These are phyloP conservation scores for Blastobotrys chiropterorum DNA, from an alignment of 805 yeast genomes.

Conservation along the genomic window DNA sequence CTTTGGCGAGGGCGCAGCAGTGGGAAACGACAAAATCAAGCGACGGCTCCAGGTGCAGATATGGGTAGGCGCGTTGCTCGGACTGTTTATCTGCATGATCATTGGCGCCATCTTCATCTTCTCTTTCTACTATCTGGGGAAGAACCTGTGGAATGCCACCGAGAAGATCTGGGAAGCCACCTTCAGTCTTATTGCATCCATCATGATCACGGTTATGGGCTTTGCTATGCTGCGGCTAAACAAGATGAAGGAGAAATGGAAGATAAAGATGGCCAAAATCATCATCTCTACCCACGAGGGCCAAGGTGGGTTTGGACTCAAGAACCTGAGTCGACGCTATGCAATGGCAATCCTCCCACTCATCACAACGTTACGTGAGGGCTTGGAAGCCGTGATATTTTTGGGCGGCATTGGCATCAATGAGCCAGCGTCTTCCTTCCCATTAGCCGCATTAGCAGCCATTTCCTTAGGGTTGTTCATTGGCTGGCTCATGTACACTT, in stretches of 20 bases:
- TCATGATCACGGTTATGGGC: constrained; percentile 84
- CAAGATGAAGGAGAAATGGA: constrained; percentile 78
- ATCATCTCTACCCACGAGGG: constrained; percentile 28
- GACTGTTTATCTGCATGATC: constrained; percentile 60
- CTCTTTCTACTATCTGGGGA: constrained; percentile 69
- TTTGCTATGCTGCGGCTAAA: constrained; percentile 73
- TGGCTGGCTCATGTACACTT: constrained; percentile 63
- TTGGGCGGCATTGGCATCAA: constrained; percentile 82
- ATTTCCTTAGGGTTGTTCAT: constrained; percentile 51
- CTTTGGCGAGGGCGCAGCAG: constrained; percentile 30
- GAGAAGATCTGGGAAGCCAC: constrained; percentile 89
- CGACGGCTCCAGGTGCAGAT: constrained; percentile 57
- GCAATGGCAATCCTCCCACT: constrained; percentile 75
- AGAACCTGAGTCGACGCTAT: constrained; percentile 39
- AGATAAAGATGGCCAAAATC: constrained; percentile 46
- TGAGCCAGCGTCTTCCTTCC: constrained; percentile 59
- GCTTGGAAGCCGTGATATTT: constrained; percentile 86
- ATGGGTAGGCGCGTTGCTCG: constrained; percentile 73
- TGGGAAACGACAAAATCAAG: constrained; percentile 29
- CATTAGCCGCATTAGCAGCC: constrained; percentile 58
- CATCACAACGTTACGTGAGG: constrained; percentile 82
- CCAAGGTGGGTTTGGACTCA: constrained; percentile 16
- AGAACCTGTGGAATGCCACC: constrained; percentile 79
- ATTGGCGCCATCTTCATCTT: constrained; percentile 68
- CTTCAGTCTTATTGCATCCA: constrained; percentile 68